Evolutionary conservation across 768 basidiomycete genomes (phyloP).

Genomic region (Boletus coccyginus): DNA sequence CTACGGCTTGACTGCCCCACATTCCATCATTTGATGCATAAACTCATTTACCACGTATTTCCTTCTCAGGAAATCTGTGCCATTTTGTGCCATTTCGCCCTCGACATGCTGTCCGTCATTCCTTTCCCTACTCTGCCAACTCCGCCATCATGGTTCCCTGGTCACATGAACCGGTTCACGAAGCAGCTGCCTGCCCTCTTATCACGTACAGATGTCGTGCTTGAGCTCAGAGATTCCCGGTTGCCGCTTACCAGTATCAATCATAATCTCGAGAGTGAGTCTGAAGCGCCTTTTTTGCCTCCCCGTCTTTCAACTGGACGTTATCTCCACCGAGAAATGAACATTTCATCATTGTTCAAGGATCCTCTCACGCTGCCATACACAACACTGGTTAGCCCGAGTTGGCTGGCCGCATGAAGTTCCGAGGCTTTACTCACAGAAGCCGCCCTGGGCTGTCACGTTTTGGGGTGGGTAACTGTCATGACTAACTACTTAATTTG

Average conservation of each 20-base stretch:
- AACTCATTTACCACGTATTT: constrained; percentile 5
- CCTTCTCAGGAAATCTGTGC: constrained; percentile 11
- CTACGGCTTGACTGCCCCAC: neutral
- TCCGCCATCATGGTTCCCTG: constrained; percentile 92
- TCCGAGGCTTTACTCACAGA: constrained; percentile 12
- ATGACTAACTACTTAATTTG: constrained; percentile 19
- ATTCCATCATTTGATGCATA: constrained; percentile 3
- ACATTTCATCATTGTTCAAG: constrained; percentile 18
- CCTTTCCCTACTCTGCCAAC: constrained; percentile 53
- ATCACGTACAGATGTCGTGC: constrained; percentile 82
- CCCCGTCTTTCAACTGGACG: neutral
- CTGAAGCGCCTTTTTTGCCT: neutral
- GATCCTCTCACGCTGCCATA: constrained; percentile 22
- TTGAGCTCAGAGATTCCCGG: constrained; percentile 92
- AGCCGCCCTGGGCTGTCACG: constrained; percentile 3
- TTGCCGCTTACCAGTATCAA: constrained; percentile 95
- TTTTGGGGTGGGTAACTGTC: constrained; percentile 7
- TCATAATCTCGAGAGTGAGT: constrained; percentile 77
- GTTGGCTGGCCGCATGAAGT: constrained; percentile 6
- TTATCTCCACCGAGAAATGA: constrained; percentile 7
- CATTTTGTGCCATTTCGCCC: constrained; percentile 14
- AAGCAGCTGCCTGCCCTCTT: constrained; percentile 73
- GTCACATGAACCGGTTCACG: constrained; percentile 91
- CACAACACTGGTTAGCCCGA: constrained; percentile 13
- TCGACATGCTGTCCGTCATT: constrained; percentile 34